Conservation (phyloP, 257 asterid genomes). For the Lithospermum erythrorhizon region DNA sequence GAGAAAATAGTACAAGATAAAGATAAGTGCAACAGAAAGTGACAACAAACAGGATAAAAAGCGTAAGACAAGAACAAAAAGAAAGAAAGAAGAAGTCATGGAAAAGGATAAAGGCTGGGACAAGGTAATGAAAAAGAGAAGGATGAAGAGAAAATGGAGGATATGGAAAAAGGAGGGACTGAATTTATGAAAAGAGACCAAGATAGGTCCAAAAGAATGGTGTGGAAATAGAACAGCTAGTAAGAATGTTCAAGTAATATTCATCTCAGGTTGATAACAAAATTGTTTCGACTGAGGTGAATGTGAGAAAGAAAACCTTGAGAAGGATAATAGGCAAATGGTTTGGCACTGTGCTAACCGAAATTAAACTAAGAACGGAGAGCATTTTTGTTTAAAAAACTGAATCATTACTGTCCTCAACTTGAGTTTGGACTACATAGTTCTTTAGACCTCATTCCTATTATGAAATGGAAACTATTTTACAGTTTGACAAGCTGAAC, state of each 20-base stretch:
- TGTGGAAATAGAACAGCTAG: conserved; percentile 18
- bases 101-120: conserved; percentile 30
- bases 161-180: conserved; percentile 23
- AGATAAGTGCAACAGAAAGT: conserved; percentile 27
- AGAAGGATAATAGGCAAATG: conserved; percentile 42
- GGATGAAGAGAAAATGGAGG: conserved; percentile 15
- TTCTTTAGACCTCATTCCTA: background rate
- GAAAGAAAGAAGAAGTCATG: conserved; percentile 28
- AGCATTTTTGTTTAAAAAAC: background rate
- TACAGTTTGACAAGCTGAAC: background rate
- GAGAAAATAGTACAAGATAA: conserved; percentile 28
- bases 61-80: conserved; percentile 27
- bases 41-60: conserved; percentile 26
- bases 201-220: conserved; percentile 19
- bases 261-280: conserved; percentile 21
- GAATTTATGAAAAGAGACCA: conserved; percentile 29
- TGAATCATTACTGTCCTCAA: conserved; percentile 1
- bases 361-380: background rate
- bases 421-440: conserved; percentile 1
- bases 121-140: background rate
- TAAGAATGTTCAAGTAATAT: conserved; percentile 14
- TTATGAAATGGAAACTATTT: background rate
- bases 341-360: conserved; percentile 66
- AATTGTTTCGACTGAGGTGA: conserved; percentile 28
- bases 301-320: conserved; percentile 48